A percentile compares a stretch with the other conserved stretches of the same genome.
These are phyloP conservation scores for Suillus brevipes DNA, from an alignment of 768 basidiomycete genomes.

Conservation along the genomic window DNA sequence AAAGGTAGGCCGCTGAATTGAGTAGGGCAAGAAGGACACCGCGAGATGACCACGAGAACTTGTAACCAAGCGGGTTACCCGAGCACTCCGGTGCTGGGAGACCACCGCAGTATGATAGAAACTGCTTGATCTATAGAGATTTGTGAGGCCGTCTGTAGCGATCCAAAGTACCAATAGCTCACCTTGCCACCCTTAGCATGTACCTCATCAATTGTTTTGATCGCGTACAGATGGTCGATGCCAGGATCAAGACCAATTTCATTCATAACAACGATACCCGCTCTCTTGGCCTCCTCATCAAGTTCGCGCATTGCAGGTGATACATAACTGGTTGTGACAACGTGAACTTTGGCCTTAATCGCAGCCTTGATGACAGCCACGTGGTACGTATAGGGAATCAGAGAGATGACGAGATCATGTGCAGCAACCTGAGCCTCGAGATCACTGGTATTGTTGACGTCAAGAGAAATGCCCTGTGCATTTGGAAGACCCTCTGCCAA, in stretches of 20 bases:
- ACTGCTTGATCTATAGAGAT: conserved; percentile 69
- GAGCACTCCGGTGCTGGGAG: conserved; percentile 90
- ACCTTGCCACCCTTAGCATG: conserved; percentile 95
- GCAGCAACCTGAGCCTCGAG: conserved; percentile 81
- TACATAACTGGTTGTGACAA: conserved; percentile 96
- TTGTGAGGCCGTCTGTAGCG: neutral
- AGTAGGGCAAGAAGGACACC: conserved; percentile 94
- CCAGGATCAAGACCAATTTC: conserved; percentile 98
- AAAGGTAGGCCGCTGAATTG: conserved; percentile 83
- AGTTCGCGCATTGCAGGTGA: conserved; percentile 88
- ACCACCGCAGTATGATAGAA: conserved; percentile 94
- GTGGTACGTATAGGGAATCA: conserved; percentile 95
- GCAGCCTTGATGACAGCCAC: conserved; percentile 86
- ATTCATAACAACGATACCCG: conserved; percentile 94
- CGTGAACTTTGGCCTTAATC: conserved; percentile 80
- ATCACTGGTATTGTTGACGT: conserved; percentile 68
- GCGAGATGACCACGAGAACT: conserved; percentile 98
- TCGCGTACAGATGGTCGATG: conserved; percentile 90
- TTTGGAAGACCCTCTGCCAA: conserved; percentile 69
- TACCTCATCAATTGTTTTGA: conserved; percentile 93
- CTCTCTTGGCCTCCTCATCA: conserved; percentile 75
- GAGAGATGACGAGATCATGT: conserved; percentile 91
- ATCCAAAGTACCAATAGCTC: conserved; percentile 10
- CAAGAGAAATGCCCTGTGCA: conserved; percentile 75
- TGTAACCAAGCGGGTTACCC: conserved; percentile 96